phyloP scores from a whole-genome alignment of 176 grass and related monocot species.

The Musa beccarii region DNA sequence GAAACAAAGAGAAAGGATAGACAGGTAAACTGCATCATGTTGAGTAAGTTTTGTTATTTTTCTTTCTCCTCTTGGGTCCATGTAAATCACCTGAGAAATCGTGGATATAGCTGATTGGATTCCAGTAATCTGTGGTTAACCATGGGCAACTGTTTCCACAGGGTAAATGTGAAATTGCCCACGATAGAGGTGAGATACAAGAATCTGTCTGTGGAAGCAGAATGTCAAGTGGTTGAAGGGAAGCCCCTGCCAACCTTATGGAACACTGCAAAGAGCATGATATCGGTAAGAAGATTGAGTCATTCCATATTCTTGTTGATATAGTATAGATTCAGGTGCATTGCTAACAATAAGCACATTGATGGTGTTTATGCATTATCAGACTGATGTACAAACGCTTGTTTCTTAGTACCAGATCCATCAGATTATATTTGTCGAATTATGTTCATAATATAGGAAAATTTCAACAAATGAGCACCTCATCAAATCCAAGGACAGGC shows the following conservation, averaged over 20 bases:
- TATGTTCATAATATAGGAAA: too few relatives aligned
- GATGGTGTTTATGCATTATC: conserved; percentile 1
- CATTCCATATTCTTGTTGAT: neutral
- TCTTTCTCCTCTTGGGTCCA: neutral
- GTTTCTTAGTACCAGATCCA: neutral
- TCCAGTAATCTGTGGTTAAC: neutral
- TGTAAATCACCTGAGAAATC: neutral
- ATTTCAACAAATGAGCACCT: too few relatives aligned
- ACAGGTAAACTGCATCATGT: conserved; percentile 20
- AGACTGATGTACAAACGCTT: neutral
- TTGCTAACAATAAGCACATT: neutral
- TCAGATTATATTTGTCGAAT: neutral
- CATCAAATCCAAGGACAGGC: too few relatives aligned
- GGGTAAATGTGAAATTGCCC: conserved; percentile 46
- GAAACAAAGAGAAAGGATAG: conserved; percentile 62
- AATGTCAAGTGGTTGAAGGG: conserved; percentile 45
- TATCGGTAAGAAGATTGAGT: conserved; percentile 25
- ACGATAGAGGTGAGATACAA: conserved; percentile 50
- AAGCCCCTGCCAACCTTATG: conserved; percentile 49
- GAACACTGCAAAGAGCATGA: conserved; percentile 28
- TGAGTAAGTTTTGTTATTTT: neutral
- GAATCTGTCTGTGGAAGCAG: conserved; percentile 34
- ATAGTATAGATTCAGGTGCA: neutral
- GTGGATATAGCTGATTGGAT: neutral
- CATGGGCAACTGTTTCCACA: conserved; percentile 2